Conservation (phyloP, 176 grass and related monocot species). For the Hyparrhenia diplandra region DNA sequence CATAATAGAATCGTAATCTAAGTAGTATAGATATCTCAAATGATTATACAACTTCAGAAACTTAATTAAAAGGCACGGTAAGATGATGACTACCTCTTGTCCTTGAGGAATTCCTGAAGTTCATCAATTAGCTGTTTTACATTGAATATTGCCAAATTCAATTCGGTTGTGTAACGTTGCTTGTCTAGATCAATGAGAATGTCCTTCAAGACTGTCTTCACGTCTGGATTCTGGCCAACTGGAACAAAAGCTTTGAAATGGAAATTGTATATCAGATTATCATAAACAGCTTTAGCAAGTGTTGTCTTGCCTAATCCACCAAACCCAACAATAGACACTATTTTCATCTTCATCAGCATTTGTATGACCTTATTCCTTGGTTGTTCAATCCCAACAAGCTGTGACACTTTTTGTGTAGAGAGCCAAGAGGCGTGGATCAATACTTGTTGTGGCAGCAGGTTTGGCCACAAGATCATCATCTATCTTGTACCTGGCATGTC, state of each 20-base stretch:
- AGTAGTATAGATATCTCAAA: no score
- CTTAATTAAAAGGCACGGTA: background rate
- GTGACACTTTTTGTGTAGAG: no score
- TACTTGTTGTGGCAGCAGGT: no score
- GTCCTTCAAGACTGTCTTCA: no score
- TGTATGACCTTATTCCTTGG: background rate
- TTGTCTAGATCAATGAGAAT: no score
- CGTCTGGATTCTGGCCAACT: background rate
- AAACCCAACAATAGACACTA: background rate
- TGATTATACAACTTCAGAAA: no score
- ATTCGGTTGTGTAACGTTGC: background rate
- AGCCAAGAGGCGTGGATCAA: background rate
- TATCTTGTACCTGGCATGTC: no score
- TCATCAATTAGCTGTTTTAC: no score
- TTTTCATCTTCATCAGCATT: background rate
- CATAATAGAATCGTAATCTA: no score
- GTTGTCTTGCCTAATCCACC: conserved; percentile 16
- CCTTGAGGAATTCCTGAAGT: background rate
- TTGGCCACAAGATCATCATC: no score
- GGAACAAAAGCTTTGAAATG: background rate
- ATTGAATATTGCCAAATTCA: background rate
- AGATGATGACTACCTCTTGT: background rate
- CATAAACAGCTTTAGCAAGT: background rate
- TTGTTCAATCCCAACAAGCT: background rate
- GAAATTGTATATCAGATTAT: background rate